Conservation (phyloP, 176 grass and related monocot species). For the Phoenix dactylifera region DNA sequence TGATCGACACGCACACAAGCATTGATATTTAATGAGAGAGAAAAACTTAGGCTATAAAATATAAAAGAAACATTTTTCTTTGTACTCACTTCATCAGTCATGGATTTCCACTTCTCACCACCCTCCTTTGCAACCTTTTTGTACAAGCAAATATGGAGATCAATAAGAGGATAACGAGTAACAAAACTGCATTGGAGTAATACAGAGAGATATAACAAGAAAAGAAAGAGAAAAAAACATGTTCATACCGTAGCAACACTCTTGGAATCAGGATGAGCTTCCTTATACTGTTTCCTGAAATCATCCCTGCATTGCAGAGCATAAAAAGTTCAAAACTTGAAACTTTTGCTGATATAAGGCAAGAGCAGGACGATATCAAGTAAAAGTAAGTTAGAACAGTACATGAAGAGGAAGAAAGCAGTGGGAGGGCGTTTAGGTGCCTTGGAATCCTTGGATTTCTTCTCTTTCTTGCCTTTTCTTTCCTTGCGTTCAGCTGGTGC, state of each 20-base stretch:
- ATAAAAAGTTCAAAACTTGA: neutral
- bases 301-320: conserved; percentile 34
- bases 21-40: neutral
- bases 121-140: conserved; percentile 63
- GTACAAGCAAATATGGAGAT: neutral
- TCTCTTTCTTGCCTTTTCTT: conserved; percentile 27
- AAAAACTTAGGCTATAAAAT: neutral
- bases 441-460: conserved; percentile 25
- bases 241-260: conserved; percentile 18
- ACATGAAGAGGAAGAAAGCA: conserved; percentile 94
- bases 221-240: neutral
- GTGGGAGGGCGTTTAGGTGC: conserved; percentile 61
- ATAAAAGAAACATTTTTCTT: neutral
- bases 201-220: neutral
- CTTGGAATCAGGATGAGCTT: conserved; percentile 58
- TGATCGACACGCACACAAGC: neutral
- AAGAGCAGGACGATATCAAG: neutral
- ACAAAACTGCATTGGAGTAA: too few species aligned
- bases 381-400: neutral
- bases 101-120: conserved; percentile 72
- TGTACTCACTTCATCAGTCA: conserved; percentile 52
- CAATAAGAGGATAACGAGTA: neutral
- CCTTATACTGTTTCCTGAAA: conserved; percentile 81
- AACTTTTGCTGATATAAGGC: too few species aligned
- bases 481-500: conserved; percentile 13